Evolutionary conservation across 257 asterid species (phyloP).

Genomic region (Primulina tabacum): DNA sequence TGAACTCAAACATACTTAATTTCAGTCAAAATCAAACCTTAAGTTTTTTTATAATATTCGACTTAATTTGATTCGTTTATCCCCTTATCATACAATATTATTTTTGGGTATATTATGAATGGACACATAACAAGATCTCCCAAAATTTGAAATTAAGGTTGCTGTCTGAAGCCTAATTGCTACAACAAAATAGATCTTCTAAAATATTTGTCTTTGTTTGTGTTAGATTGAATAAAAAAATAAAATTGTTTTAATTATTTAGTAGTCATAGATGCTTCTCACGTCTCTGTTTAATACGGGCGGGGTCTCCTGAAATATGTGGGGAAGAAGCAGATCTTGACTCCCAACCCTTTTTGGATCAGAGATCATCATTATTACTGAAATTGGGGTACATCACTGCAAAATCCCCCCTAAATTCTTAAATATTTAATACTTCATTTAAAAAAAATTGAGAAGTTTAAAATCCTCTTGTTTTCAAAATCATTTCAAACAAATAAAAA

Average conservation of each 20-base stretch:
- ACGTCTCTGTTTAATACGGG: constrained; percentile 6
- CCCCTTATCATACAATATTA: too few species aligned
- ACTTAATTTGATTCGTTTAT: too few species aligned
- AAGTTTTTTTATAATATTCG: too few species aligned
- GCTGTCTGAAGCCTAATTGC: constrained; percentile 11
- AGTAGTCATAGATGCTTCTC: constrained; percentile 30
- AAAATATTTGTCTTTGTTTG: too few species aligned
- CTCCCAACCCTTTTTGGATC: background rate
- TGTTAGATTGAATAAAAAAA: background rate
- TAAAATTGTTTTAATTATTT: background rate
- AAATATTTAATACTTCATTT: too few species aligned
- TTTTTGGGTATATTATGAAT: background rate
- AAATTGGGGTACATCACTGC: too few species aligned
- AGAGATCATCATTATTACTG: background rate
- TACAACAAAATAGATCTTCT: background rate
- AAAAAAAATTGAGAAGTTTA: too few species aligned
- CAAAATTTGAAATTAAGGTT: background rate
- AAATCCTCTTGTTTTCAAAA: too few species aligned
- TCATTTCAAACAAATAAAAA: too few species aligned
- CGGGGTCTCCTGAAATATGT: constrained; percentile 4
- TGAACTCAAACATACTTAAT: too few species aligned
- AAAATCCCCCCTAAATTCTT: too few species aligned
- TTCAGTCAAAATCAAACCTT: too few species aligned
- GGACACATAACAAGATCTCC: constrained; percentile 24
- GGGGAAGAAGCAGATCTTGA: background rate